Conservation (phyloP, 192 early-diverging fungal species). For the Umbelopsis ramanniana region DNA sequence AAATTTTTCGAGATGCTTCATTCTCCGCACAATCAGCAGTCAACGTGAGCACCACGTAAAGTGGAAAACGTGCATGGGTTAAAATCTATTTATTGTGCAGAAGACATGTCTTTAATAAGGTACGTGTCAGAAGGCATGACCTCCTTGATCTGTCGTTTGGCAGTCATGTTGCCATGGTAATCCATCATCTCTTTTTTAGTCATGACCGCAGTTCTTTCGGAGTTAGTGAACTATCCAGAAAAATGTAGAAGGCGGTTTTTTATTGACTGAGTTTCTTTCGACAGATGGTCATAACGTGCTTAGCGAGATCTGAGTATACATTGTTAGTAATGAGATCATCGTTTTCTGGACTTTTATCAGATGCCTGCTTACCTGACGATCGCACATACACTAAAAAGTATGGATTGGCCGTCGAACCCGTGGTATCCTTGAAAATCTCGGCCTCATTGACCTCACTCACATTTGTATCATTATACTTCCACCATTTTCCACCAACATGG, state of each 20-base stretch:
- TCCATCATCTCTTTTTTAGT: neutral
- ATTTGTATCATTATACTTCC: slow-evolving; percentile 76
- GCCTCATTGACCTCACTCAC: slow-evolving; percentile 58
- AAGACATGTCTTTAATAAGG: too few relatives aligned
- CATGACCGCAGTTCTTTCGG: neutral
- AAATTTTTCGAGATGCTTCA: slow-evolving; percentile 14
- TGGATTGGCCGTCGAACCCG: slow-evolving; percentile 64
- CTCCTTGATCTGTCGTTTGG: neutral
- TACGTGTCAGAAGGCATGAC: neutral
- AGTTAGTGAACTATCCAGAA: neutral
- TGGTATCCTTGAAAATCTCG: slow-evolving; percentile 61
- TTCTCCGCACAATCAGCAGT: slow-evolving; percentile 5
- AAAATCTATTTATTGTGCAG: neutral
- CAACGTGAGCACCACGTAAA: neutral
- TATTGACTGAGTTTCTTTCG: slow-evolving; percentile 22
- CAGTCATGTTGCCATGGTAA: slow-evolving; percentile 12
- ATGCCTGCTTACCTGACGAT: slow-evolving; percentile 25
- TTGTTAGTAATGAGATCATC: neutral
- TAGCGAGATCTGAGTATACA: slow-evolving; percentile 9
- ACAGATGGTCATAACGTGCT: slow-evolving; percentile 24
- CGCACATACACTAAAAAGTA: slow-evolving; percentile 77
- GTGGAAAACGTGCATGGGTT: too few relatives aligned
- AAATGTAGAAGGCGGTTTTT: neutral
- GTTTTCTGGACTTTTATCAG: neutral
- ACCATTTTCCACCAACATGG: slow-evolving; percentile 58